These are phyloP conservation scores for Trametes cingulata DNA, from an alignment of 768 basidiomycete genomes.

Conservation along the genomic window DNA sequence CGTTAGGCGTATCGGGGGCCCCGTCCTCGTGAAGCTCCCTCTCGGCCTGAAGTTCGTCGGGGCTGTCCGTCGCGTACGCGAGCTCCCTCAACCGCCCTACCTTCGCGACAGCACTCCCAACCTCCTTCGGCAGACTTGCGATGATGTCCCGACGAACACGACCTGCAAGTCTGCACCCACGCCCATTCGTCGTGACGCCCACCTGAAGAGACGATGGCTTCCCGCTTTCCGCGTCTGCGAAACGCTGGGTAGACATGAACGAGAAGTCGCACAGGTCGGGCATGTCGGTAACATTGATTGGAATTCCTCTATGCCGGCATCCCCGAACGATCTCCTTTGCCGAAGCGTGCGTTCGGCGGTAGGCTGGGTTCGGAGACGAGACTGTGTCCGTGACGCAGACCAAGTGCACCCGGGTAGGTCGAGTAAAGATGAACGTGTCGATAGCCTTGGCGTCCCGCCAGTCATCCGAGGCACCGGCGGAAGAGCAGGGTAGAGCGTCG, in stretches of 20 bases:
- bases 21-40: conserved; percentile 57
- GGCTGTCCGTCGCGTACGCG: conserved; percentile 39
- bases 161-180: conserved; percentile 82
- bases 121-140: conserved; percentile 64
- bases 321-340: conserved; percentile 58
- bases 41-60: conserved; percentile 27
- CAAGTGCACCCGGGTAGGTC: conserved; percentile 42
- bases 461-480: conserved; percentile 1
- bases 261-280: conserved; percentile 88
- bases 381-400: conserved; percentile 85
- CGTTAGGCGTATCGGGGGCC: conserved; percentile 59
- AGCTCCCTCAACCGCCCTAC: conserved; percentile 68
- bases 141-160: conserved; percentile 85
- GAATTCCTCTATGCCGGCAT: conserved; percentile 61
- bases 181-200: conserved; percentile 87
- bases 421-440: conserved; percentile 45
- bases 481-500: conserved; percentile 44
- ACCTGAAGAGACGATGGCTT: conserved; percentile 62
- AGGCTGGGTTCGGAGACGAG: conserved; percentile 31
- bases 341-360: conserved; percentile 49
- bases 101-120: conserved; percentile 73
- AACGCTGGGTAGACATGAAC: conserved; percentile 84
- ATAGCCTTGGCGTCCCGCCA: conserved; percentile 47
- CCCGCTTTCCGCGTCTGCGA: conserved; percentile 51
- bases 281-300: conserved; percentile 85